Base-by-base conservation (phyloP, 257 asterid species). In the Solanum pinnatisectum region DNA sequence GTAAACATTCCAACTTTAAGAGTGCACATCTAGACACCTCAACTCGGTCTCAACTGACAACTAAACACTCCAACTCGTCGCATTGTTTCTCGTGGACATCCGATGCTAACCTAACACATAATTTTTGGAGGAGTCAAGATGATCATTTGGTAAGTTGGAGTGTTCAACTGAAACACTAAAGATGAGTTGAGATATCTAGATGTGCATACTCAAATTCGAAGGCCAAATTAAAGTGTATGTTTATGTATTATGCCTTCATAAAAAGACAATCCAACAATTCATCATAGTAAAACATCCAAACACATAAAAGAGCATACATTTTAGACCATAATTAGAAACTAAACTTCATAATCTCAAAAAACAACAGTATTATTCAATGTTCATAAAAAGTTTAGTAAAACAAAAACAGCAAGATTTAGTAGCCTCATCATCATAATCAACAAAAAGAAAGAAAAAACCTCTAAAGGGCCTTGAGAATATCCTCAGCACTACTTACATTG, bases 401-500 rank as follows among this genome's bases (percentile, higher is more conserved):
- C 27, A 9, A 3, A 60, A 22, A 60, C 8, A 46, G 23, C 60
- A 52, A 52, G 60, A 52, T 1, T 52, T 52, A 15, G 22, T 60
- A 8, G 32, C 7, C 71, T 63, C 30, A 63, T 63, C 30, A 63
- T 63, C 52, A 44, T 44, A 44, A 5, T 44, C 0, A 44, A 44
- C 52, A 44, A 44, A 44, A 44, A 12, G 18, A 70, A 30, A 70
- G 0, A 30, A 70, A 70, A 70, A 77, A 18, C 25, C 27, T 67
- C 81, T 85, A 85, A 32, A 97, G 85, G 23, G 92, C 95, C 86
- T 94, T 93, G 87, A 95, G 98, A 94, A 96, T 33, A 89, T 96
- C 98, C 91, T 95, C 99, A 20, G 99, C 99, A 78, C 99, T 95
- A 94, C 99, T 97, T 16, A 95, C 96, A 79, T 93, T 95, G 76